Evolutionary conservation across 106 monocot species (phyloP).

Genomic region (Dendrobium catenatum): DNA sequence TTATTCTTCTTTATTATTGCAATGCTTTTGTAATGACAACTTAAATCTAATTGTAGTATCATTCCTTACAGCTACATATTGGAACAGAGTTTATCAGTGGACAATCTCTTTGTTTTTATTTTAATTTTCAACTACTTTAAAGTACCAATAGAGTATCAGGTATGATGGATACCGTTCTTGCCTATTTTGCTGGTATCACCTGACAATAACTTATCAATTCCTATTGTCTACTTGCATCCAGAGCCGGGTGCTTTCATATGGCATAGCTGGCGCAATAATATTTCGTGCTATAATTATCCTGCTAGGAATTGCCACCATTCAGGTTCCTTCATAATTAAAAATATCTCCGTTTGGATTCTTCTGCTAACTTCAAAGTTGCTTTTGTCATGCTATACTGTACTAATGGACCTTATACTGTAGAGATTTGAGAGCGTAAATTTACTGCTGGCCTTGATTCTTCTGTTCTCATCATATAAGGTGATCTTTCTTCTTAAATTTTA

Average conservation of each 20-base stretch:
- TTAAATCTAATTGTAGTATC: neutral
- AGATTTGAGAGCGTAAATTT: constrained; percentile 93
- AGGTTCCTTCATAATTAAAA: constrained; percentile 31
- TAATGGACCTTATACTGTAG: constrained; percentile 28
- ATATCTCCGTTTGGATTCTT: neutral
- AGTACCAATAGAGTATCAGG: constrained; percentile 74
- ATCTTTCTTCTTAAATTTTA: constrained; percentile 10
- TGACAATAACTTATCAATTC: neutral
- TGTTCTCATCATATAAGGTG: constrained; percentile 91
- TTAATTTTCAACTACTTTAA: constrained; percentile 91
- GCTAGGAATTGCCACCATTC: constrained; percentile 80
- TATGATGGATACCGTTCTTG: constrained; percentile 12
- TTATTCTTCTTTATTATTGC: neutral
- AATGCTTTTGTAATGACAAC: neutral
- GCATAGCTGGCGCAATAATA: constrained; percentile 90
- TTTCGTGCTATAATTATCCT: constrained; percentile 93
- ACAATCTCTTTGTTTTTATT: constrained; percentile 89
- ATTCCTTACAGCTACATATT: constrained; percentile 61
- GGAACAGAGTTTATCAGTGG: constrained; percentile 84
- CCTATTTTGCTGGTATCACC: neutral
- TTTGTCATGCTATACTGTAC: constrained; percentile 9
- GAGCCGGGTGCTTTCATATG: constrained; percentile 91
- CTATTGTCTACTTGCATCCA: constrained; percentile 15
- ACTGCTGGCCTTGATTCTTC: constrained; percentile 74
- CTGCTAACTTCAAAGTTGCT: neutral